Conservation (phyloP, 2,329 filamentous ascomycete species). For the Phoma sp. region DNA sequence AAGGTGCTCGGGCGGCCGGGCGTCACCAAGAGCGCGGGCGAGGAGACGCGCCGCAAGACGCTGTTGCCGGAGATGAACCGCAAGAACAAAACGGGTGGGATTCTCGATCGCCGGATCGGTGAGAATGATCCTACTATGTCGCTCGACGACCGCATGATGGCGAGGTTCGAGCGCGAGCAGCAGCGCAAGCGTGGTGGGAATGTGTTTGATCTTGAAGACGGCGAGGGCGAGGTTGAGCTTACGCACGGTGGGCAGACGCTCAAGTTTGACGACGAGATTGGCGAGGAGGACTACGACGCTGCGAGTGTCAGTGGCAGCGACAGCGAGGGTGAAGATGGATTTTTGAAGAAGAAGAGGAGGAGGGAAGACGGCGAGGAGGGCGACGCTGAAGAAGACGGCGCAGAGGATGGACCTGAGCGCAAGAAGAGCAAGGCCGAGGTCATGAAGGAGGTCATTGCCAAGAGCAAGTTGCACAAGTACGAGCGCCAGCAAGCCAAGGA, state of each 20-base stretch:
- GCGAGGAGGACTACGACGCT: slow-evolving; percentile 77
- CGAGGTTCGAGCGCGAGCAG: slow-evolving; percentile 89
- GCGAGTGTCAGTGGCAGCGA: slow-evolving; percentile 66
- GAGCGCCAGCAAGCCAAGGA: slow-evolving; percentile 92
- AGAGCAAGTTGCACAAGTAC: slow-evolving; percentile 94
- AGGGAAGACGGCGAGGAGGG: slow-evolving; percentile 54
- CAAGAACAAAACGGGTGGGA: slow-evolving; percentile 88
- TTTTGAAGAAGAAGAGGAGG: slow-evolving; percentile 51
- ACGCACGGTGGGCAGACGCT: slow-evolving; percentile 85
- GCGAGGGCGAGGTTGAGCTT: slow-evolving; percentile 72
- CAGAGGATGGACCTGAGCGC: slow-evolving; percentile 69
- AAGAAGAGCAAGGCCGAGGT: slow-evolving; percentile 97
- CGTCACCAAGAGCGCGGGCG: slow-evolving; percentile 82
- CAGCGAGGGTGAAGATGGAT: slow-evolving; percentile 43
- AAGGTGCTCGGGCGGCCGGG: slow-evolving; percentile 76
- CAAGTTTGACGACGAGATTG: slow-evolving; percentile 62
- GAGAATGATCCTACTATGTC: slow-evolving; percentile 95
- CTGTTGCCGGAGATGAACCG: slow-evolving; percentile 88
- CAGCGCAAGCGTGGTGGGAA: slow-evolving; percentile 78
- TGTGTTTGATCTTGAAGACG: slow-evolving; percentile 90
- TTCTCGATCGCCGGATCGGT: slow-evolving; percentile 91
- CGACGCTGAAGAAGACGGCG: slow-evolving; percentile 27
- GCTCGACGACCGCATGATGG: slow-evolving; percentile 87
- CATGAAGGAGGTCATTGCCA: slow-evolving; percentile 97
- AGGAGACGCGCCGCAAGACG: slow-evolving; percentile 84